Conservation (phyloP, 331 rosid species). For the Quercus tomentella region DNA sequence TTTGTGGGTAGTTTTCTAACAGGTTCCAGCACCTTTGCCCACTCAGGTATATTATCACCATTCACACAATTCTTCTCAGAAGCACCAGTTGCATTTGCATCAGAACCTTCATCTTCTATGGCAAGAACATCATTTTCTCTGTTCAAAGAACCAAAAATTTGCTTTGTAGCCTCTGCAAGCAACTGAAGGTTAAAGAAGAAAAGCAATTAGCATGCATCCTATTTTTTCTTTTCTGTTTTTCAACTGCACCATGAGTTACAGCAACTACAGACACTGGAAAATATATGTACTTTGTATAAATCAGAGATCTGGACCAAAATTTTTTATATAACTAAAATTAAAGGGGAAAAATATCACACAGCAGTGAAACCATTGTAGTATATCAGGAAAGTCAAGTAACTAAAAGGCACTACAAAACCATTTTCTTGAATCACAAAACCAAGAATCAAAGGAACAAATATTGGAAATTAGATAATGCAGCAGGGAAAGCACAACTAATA, state of each 20-base stretch:
- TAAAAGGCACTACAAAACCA: background rate
- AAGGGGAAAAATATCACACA: background rate
- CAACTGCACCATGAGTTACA: background rate
- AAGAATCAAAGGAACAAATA: background rate
- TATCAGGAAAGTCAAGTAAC: background rate
- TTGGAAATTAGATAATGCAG: background rate
- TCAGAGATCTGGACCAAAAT: background rate
- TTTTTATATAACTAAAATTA: background rate
- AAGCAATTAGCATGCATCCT: slow-evolving; percentile 11
- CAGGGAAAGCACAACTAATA: background rate
- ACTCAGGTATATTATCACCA: slow-evolving; percentile 70
- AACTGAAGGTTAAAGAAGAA: slow-evolving; percentile 49
- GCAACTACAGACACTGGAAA: background rate
- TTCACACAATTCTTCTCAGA: slow-evolving; percentile 41
- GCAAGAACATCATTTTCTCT: slow-evolving; percentile 55
- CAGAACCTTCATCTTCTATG: slow-evolving; percentile 77
- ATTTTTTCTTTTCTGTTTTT: background rate
- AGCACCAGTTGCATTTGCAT: slow-evolving; percentile 41
- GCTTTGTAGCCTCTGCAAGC: slow-evolving; percentile 91
- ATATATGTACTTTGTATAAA: background rate
- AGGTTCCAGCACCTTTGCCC: slow-evolving; percentile 94
- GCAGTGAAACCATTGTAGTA: background rate
- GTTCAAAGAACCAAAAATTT: slow-evolving; percentile 69
- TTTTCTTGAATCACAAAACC: background rate
- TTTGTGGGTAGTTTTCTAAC: slow-evolving; percentile 95